A percentile compares a stretch with the other conserved stretches of the same genome.
phyloP scores from a whole-genome alignment of 768 basidiomycete species.

The Mycena crocata region DNA sequence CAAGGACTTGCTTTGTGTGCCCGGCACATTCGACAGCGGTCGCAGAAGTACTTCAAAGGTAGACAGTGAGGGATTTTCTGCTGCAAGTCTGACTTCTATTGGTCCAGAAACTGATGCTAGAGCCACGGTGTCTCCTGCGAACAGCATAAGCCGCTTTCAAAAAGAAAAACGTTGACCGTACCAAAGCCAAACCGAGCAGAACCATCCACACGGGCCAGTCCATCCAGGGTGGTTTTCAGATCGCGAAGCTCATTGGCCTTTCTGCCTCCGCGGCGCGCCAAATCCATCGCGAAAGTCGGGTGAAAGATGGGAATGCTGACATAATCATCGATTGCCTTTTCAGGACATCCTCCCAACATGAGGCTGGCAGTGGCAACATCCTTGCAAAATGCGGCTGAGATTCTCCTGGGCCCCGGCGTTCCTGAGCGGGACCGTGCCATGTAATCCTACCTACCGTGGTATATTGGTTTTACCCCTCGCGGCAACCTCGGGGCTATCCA shows the following conservation, averaged over 20 bases:
- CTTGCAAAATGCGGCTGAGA: too few species aligned
- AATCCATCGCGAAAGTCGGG: slow-evolving; percentile 12
- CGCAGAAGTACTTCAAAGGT: slow-evolving; percentile 81
- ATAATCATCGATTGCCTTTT: too few species aligned
- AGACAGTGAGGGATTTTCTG: slow-evolving; percentile 78
- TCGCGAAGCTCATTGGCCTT: slow-evolving; percentile 46
- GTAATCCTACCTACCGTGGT: too few species aligned
- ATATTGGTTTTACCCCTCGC: too few species aligned
- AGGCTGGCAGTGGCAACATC: too few species aligned
- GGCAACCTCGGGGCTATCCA: too few species aligned
- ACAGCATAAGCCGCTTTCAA: slow-evolving; percentile 8
- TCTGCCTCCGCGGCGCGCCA: slow-evolving; percentile 52
- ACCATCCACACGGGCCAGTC: slow-evolving; percentile 78
- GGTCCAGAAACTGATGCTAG: slow-evolving; percentile 85
- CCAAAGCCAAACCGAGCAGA: slow-evolving; percentile 80
- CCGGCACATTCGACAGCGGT: slow-evolving; percentile 76
- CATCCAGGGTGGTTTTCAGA: slow-evolving; percentile 63
- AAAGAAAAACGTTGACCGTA: slow-evolving; percentile 38
- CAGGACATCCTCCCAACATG: too few species aligned
- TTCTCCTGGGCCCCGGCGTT: too few species aligned
- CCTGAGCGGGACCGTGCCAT: too few species aligned
- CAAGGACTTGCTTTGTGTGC: slow-evolving; percentile 74
- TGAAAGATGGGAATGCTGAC: background rate
- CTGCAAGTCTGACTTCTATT: slow-evolving; percentile 75
- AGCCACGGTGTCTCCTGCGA: slow-evolving; percentile 54